A percentile compares a stretch with the other conserved stretches of the same genome.
Evolutionary conservation across 192 early-diverging fungal species (phyloP).

Genomic region (Chytriomyces sp.): DNA sequence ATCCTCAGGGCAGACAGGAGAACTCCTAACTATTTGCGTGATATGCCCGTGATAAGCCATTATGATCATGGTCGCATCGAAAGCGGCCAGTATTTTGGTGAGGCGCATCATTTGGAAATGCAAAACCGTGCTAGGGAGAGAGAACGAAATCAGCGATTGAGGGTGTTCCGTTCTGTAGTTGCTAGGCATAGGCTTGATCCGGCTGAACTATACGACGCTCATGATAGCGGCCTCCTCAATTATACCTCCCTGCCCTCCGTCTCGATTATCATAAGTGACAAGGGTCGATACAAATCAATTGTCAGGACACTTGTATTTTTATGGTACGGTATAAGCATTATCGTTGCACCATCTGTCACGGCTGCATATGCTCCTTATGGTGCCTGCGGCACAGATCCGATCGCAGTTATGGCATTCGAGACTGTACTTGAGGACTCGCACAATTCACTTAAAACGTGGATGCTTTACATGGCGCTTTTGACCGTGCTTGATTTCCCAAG

Average conservation of each 20-base stretch:
- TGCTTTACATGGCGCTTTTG: constrained; percentile 12
- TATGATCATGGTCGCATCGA: background rate
- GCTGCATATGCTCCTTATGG: constrained; percentile 2
- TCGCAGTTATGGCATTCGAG: too few species aligned
- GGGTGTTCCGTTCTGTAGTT: too few species aligned
- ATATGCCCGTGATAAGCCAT: background rate
- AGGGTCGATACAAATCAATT: background rate
- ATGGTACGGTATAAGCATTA: constrained; percentile 5
- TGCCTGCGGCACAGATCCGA: too few species aligned
- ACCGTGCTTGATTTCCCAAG: constrained; percentile 14
- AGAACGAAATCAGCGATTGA: too few species aligned
- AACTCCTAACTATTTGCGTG: background rate
- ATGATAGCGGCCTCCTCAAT: background rate
- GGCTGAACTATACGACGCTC: too few species aligned
- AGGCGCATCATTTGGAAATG: too few species aligned
- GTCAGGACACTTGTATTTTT: background rate
- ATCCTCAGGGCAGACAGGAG: background rate
- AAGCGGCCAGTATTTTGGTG: background rate
- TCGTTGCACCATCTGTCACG: background rate
- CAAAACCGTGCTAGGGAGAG: too few species aligned
- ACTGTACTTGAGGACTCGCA: background rate
- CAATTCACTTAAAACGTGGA: background rate
- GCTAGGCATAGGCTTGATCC: too few species aligned
- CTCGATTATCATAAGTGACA: background rate
- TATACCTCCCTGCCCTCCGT: background rate